Evolutionary conservation across 179 eudicot species (phyloP), one percentile per base, ranked within the genome.

Genomic region (Beta lomatogona): DNA sequence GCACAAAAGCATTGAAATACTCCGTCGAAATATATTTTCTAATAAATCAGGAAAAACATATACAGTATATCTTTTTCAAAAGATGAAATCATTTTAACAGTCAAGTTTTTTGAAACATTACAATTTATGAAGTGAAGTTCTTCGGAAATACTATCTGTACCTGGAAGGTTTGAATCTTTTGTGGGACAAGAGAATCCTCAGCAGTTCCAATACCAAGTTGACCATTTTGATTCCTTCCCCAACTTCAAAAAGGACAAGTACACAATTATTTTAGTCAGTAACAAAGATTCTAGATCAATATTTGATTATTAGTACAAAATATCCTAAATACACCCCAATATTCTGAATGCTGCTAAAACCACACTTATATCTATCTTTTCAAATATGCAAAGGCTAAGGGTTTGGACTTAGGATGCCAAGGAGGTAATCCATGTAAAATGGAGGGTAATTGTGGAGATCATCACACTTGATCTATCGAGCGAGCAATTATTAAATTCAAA

Each of bases 191-290:
- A 68, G 90, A 87, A 84, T 96, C 99, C 82, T 96, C 98, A 5
- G 90, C 89, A 61, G 93, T 89, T 76, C 97, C 97, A 80, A 94
- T 92, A 76, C 99, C 99, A 81, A 94, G 95, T 86, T 96, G 99
- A 54, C 99, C 99, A 85, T 96, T 96, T 87, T 96, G 99, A 89
- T 96, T 96, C 65, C 99, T 88, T 54, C 99, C 99, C 99, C 99
- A 96, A 88, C 99, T 96, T 86, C 91, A 88, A 81, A 70, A 16
- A 71, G 48, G 71, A 2, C 31, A 76, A 55, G 64, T 71, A 22
- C 50, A 77, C 21, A 71, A 63, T 48, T 5, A 70, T 52, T 82
- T 31, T 28, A 85, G 85, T 71, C 69, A 6, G 15, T 12, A 2
- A 9, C 61, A 45, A 61, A 50, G 48, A 54, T 64, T 59, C 69